Evolutionary conservation across 495 filamentous ascomycete genomes (phyloP).

Genomic region (Penicillium dipodomyicola): DNA sequence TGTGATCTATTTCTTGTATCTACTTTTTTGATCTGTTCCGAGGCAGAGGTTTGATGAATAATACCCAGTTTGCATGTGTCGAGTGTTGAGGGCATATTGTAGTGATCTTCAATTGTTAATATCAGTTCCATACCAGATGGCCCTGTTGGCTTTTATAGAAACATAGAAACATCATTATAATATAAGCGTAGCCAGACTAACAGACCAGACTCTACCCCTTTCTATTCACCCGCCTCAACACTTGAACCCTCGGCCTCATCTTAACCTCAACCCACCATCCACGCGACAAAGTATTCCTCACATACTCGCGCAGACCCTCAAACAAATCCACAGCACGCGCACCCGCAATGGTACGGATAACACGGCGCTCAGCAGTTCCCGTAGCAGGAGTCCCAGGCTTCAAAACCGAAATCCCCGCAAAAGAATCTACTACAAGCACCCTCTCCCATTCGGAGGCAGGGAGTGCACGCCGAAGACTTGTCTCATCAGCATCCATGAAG

Average conservation of each 20-base stretch:
- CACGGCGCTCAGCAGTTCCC: conserved; percentile 31
- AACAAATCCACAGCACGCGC: conserved; percentile 23
- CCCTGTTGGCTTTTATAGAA: conserved; percentile 7
- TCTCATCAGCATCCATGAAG: conserved; percentile 22
- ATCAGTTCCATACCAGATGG: conserved; percentile 8
- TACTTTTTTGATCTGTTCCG: conserved; percentile 6
- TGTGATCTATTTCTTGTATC: conserved; percentile 12
- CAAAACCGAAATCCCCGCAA: conserved; percentile 65
- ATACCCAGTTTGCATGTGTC: conserved; percentile 15
- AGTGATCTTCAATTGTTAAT: conserved; percentile 7
- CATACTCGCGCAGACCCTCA: conserved; percentile 22
- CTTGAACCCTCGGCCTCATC: conserved; percentile 40
- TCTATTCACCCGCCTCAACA: conserved; percentile 26
- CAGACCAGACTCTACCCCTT: neutral
- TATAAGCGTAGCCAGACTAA: neutral
- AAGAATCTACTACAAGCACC: conserved; percentile 66
- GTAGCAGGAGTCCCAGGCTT: conserved; percentile 47
- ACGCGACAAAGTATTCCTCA: conserved; percentile 24
- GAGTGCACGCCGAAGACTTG: conserved; percentile 11
- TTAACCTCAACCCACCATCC: conserved; percentile 47
- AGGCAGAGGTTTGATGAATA: conserved; percentile 11
- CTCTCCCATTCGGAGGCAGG: conserved; percentile 60
- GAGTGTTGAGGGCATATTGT: conserved; percentile 9
- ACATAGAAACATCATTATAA: neutral
- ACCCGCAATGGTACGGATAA: conserved; percentile 27